phyloP scores from a whole-genome alignment of 1,284 basidiomycete species.

The Ceratobasidium sp. region DNA sequence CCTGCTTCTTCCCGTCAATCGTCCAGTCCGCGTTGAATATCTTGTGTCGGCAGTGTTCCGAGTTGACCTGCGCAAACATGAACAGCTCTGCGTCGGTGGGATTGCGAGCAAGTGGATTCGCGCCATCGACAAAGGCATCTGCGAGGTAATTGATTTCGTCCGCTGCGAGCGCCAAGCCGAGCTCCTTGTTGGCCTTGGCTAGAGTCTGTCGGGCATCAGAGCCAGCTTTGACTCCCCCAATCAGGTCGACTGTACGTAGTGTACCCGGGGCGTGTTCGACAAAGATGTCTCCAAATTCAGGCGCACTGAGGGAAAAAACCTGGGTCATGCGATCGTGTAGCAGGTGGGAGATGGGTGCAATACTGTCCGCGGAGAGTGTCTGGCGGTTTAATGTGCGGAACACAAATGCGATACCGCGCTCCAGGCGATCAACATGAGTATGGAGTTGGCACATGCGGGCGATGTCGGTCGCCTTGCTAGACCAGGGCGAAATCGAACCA shows the following conservation, averaged over 20 bases:
- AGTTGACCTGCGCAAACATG: slow-evolving; percentile 99
- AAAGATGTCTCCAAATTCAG: slow-evolving; percentile 75
- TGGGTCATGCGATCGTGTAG: slow-evolving; percentile 99
- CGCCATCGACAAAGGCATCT: slow-evolving; percentile 82
- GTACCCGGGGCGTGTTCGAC: slow-evolving; percentile 72
- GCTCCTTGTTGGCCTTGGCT: slow-evolving; percentile 78
- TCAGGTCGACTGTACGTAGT: slow-evolving; percentile 73
- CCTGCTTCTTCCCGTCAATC: slow-evolving; percentile 76
- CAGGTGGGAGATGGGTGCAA: slow-evolving; percentile 69
- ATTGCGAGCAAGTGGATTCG: slow-evolving; percentile 73
- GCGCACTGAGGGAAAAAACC: slow-evolving; percentile 67
- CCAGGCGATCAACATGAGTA: slow-evolving; percentile 77
- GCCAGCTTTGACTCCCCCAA: slow-evolving; percentile 60
- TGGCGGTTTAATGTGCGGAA: slow-evolving; percentile 63
- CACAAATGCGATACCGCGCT: slow-evolving; percentile 83
- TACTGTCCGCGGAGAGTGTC: slow-evolving; percentile 58
- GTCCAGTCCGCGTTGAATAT: slow-evolving; percentile 99
- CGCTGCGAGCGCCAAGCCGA: slow-evolving; percentile 90
- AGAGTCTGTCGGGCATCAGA: slow-evolving; percentile 67
- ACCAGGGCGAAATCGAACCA: slow-evolving; percentile 92
- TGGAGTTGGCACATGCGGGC: slow-evolving; percentile 86
- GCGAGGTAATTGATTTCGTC: slow-evolving; percentile 96
- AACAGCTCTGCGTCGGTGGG: slow-evolving; percentile 98
- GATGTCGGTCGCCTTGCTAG: slow-evolving; percentile 97
- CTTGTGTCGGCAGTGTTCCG: slow-evolving; percentile 99